Percentiles rank a stretch among this genome's conserved stretches.
phyloP scores from a whole-genome alignment of 495 filamentous ascomycete species.

The Lophium mytilinum region DNA sequence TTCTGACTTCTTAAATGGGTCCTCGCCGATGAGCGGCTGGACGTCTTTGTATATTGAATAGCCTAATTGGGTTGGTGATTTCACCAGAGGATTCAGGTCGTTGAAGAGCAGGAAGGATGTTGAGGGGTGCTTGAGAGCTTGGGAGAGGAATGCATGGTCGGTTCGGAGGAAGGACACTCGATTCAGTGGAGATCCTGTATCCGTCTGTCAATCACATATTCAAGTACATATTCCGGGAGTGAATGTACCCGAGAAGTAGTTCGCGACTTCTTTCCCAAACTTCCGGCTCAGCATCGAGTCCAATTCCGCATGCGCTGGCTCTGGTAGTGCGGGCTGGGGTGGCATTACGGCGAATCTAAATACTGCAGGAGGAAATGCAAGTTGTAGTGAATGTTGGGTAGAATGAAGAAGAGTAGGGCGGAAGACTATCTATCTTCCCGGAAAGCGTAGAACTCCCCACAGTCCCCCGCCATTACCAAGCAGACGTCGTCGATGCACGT shows the following conservation, averaged over 20 bases:
- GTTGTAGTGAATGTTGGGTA: background rate
- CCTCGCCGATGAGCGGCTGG: slow-evolving; percentile 56
- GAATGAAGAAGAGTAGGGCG: background rate
- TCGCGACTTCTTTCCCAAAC: slow-evolving; percentile 83
- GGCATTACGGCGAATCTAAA: slow-evolving; percentile 7
- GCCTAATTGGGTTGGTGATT: slow-evolving; percentile 47
- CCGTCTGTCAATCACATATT: background rate
- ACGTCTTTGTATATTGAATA: slow-evolving; percentile 58
- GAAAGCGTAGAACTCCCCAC: background rate
- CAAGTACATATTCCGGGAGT: background rate
- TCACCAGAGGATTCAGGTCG: slow-evolving; percentile 66
- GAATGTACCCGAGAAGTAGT: slow-evolving; percentile 83
- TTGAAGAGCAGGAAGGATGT: slow-evolving; percentile 71
- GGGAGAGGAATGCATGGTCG: slow-evolving; percentile 69
- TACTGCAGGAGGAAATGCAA: background rate
- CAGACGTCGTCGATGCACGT: background rate
- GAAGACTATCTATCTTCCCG: background rate
- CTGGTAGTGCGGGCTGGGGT: slow-evolving; percentile 37
- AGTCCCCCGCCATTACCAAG: background rate
- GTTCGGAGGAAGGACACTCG: slow-evolving; percentile 78
- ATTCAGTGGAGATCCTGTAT: slow-evolving; percentile 60
- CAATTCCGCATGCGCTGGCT: slow-evolving; percentile 53
- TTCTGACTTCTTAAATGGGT: slow-evolving; percentile 64
- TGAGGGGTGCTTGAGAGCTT: slow-evolving; percentile 62
- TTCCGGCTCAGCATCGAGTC: slow-evolving; percentile 79